Evolutionary conservation across 306 rosid genomes (phyloP).

Genomic region (Dicorynia guianensis): DNA sequence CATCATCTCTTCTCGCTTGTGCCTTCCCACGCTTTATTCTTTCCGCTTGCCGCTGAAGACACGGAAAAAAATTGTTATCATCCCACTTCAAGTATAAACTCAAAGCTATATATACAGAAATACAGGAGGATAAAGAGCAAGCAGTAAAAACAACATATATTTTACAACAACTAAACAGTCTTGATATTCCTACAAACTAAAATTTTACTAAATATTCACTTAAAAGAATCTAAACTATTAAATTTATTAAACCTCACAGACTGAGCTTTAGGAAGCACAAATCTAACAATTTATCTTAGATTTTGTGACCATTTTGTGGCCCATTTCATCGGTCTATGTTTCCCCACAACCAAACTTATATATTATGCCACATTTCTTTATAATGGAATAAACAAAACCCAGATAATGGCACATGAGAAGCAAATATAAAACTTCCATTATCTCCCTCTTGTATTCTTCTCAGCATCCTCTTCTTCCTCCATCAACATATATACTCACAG

Average conservation of each 20-base stretch:
- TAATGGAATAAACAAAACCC: neutral
- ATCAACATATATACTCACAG: neutral
- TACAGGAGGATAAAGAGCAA: neutral
- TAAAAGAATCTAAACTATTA: no score
- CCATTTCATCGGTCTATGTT: no score
- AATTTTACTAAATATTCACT: no score
- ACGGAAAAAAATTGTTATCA: neutral
- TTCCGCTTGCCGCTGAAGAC: conserved; percentile 76
- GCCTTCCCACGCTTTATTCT: conserved; percentile 89
- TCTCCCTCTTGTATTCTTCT: conserved; percentile 12
- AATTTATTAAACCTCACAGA: no score
- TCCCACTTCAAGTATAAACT: conserved; percentile 8
- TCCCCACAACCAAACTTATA: conserved; percentile 28
- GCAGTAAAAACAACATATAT: conserved; percentile 6
- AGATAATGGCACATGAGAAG: neutral
- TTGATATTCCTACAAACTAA: no score
- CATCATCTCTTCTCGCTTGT: conserved; percentile 80
- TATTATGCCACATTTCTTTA: neutral
- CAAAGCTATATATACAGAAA: neutral
- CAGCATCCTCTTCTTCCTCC: neutral
- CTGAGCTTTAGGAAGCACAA: no score
- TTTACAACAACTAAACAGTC: neutral
- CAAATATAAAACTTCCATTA: neutral
- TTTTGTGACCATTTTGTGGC: no score
- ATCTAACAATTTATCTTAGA: no score